Percentiles rank a stretch among this genome's conserved stretches.
Conservation (phyloP, 2,329 filamentous ascomycete species). For the Fusarium pseudoanthophilum region DNA sequence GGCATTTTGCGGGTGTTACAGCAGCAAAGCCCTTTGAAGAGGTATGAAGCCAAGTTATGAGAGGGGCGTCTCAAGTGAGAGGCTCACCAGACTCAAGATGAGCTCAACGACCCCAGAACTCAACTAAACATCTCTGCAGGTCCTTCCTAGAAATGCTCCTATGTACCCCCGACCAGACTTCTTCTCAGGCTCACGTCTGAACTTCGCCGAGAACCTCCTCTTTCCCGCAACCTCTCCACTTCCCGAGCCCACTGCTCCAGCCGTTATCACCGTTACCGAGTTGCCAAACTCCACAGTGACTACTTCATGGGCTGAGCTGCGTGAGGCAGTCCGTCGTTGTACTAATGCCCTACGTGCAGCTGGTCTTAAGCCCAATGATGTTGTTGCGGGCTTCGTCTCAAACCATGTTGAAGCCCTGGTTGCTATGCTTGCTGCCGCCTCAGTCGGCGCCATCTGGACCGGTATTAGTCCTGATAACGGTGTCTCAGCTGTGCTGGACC, state of each 20-base stretch:
- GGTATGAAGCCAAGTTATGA: conserved; percentile 55
- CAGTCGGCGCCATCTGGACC: conserved; percentile 91
- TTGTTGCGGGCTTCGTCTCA: conserved; percentile 81
- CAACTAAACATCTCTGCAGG: conserved; percentile 58
- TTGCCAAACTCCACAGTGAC: conserved; percentile 65
- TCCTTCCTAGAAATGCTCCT: conserved; percentile 71
- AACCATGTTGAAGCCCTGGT: conserved; percentile 91
- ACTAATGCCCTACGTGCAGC: conserved; percentile 74
- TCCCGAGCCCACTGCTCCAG: conserved; percentile 67
- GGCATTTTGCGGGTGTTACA: conserved; percentile 82
- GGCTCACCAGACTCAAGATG: not conserved
- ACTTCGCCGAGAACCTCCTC: conserved; percentile 95
- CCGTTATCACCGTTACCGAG: conserved; percentile 86
- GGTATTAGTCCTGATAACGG: conserved; percentile 93
- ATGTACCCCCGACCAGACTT: conserved; percentile 92
- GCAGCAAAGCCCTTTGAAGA: conserved; percentile 71
- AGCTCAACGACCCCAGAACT: not conserved
- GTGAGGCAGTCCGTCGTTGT: conserved; percentile 80
- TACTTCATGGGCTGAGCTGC: conserved; percentile 80
- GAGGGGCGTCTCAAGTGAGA: conserved; percentile 20
- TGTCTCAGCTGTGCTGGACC: conserved; percentile 88
- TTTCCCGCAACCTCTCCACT: conserved; percentile 67
- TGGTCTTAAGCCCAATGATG: conserved; percentile 67
- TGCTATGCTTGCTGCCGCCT: conserved; percentile 85
- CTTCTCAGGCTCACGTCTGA: conserved; percentile 81